phyloP scores from a whole-genome alignment of 2,329 filamentous ascomycete genomes.

The Zopfia rhizophila region DNA sequence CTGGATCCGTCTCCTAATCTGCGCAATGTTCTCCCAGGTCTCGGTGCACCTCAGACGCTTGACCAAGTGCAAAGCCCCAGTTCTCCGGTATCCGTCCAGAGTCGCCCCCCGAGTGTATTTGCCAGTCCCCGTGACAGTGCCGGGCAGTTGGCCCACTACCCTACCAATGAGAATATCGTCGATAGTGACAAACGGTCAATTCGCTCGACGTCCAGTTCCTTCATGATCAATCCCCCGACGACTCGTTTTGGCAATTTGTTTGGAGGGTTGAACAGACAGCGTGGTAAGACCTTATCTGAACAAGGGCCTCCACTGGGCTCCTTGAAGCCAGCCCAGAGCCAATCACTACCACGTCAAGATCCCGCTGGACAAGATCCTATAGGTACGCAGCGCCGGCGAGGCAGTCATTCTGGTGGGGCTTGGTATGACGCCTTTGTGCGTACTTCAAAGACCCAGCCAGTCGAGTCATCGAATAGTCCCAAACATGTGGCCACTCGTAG shows the following conservation, averaged over 20 bases:
- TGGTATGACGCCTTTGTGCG: constrained; percentile 64
- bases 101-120: constrained; percentile 58
- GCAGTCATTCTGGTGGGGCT: constrained; percentile 64
- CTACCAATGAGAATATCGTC: constrained; percentile 51
- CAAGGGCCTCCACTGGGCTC: constrained; percentile 74
- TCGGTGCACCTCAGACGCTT: constrained; percentile 53
- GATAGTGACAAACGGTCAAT: constrained; percentile 60
- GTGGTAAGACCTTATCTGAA: constrained; percentile 69
- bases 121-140: constrained; percentile 60
- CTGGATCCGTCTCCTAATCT: constrained; percentile 43
- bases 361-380: constrained; percentile 58
- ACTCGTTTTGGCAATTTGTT: constrained; percentile 70
- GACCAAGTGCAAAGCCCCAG: constrained; percentile 50
- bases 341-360: constrained; percentile 75
- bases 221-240: constrained; percentile 58
- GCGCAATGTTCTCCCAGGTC: constrained; percentile 50
- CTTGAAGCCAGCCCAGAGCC: constrained; percentile 77
- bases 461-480: constrained; percentile 44
- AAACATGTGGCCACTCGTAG: constrained; percentile 55
- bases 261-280: constrained; percentile 66
- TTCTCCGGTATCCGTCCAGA: constrained; percentile 55
- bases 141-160: constrained; percentile 54
- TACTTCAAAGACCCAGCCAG: constrained; percentile 42
- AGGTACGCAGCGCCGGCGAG: constrained; percentile 63
- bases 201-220: constrained; percentile 60